Base-by-base conservation (phyloP, 495 filamentous ascomycete genomes). In the Trypethelium eluteriae region DNA sequence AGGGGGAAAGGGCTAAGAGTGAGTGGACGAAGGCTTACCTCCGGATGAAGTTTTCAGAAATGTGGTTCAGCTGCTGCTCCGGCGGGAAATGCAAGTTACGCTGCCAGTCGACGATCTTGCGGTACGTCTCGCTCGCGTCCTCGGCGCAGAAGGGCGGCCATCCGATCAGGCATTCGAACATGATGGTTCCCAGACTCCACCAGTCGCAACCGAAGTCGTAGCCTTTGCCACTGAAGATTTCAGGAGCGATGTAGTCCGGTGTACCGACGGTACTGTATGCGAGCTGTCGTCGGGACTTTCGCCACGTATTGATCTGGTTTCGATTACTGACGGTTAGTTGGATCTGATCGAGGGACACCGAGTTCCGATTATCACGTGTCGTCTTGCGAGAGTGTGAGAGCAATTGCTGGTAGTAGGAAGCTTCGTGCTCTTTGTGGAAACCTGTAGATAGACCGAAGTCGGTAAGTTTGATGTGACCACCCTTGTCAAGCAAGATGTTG, bases 61-160 rank as follows among this genome's bases (percentile, higher is more conserved):
- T 91, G 9, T 82, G 82, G n/a, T 89, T 89, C 35, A 99, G 81
- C 44, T 88, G 86, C 72, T 96, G 88, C 75, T 99, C 94, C 66
- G 95, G 91, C 3, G 94, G 94, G 84, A 99, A 98, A 79, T 96
- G 96, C 2, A 99, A 83, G 59, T 92, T 89, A 66, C 95, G 88
- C 38, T 89, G 86, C 94, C 94, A 99, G 80, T 97, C 95, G 69
- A 99, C 91, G 72, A 99, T 99, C 83, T 99, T 99, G 57, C 93
- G 89, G 78, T 99, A 99, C 2, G 94, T 98, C 72, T 99, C 94
- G 73, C 93, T 92, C 46, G 90, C 88, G 72, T 98, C 95, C 76
- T 98, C 94, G 36, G 93, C 94, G 72, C 94, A 99, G 86, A 99
- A 99, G 4, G 94, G 94, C 64, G 94, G 94, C 94, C 94, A 99